Conservation (phyloP, 148 eudicot genomes). For the Nepenthes gracilis region DNA sequence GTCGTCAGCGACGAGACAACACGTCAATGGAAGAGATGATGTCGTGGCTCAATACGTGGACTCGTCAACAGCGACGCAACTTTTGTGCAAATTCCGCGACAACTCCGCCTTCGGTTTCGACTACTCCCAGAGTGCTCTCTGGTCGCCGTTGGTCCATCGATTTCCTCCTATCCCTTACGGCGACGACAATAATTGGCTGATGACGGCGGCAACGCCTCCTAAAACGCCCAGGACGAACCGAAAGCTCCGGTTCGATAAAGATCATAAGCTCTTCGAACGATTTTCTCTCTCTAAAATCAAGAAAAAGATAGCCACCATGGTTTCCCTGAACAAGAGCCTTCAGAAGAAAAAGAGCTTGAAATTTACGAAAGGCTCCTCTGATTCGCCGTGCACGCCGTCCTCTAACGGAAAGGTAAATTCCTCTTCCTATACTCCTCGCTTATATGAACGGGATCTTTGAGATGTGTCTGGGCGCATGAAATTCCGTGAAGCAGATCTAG, state of each 20-base stretch:
- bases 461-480: no score
- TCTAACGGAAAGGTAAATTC: no score
- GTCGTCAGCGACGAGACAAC: neutral
- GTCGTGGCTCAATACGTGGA: constrained; percentile 44
- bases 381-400: no score
- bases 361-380: no score
- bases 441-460: no score
- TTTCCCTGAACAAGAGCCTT: no score
- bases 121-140: constrained; percentile 73
- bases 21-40: constrained; percentile 14
- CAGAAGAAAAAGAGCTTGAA: no score
- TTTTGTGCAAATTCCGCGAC: constrained; percentile 61
- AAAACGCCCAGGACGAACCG: constrained; percentile 17
- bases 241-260: constrained; percentile 26
- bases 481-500: no score
- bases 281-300: constrained; percentile 11
- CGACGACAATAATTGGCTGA: neutral
- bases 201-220: neutral
- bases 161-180: constrained; percentile 14
- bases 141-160: constrained; percentile 64
- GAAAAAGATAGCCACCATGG: no score
- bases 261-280: constrained; percentile 5
- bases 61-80: constrained; percentile 31
- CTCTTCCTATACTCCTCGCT: no score
- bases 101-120: constrained; percentile 64